Evolutionary conservation across 306 rosid species (phyloP).

Genomic region (Vigna unguiculata): DNA sequence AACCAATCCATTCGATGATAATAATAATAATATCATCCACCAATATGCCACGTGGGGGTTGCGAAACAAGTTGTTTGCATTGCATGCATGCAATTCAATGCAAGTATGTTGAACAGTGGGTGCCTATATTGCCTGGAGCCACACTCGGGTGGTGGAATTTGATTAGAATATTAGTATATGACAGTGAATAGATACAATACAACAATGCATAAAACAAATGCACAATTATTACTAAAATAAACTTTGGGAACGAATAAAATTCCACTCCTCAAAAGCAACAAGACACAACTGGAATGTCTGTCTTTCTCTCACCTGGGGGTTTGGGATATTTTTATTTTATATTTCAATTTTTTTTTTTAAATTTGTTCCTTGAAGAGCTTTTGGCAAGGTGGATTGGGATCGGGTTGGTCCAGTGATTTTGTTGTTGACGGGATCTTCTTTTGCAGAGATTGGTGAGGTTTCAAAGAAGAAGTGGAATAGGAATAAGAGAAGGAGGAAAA

Average conservation of each 20-base stretch:
- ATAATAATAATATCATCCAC: conserved; percentile 36
- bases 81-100: conserved; percentile 64
- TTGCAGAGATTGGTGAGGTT: conserved; percentile 47
- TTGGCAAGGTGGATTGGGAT: conserved; percentile 51
- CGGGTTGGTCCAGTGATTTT: conserved; percentile 74
- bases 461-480: conserved; percentile 48
- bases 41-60: conserved; percentile 75
- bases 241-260: conserved; percentile 64
- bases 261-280: conserved; percentile 93
- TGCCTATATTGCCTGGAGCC: conserved; percentile 30
- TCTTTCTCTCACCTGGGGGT: conserved; percentile 57
- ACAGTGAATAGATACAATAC: not conserved
- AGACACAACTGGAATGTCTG: conserved; percentile 97
- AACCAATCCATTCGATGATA: conserved; percentile 36
- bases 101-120: conserved; percentile 47
- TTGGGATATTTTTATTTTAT: conserved; percentile 41
- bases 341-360: conserved; percentile 21
- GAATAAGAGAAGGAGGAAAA: conserved; percentile 28
- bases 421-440: conserved; percentile 69
- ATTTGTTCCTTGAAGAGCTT: conserved; percentile 43
- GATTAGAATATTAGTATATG: not conserved
- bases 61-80: conserved; percentile 57
- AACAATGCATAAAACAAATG: conserved; percentile 38
- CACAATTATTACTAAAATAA: conserved; percentile 50
- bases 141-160: not conserved